Conservation (phyloP, 2,329 filamentous ascomycete species). For the Diaporthe longicolla region DNA sequence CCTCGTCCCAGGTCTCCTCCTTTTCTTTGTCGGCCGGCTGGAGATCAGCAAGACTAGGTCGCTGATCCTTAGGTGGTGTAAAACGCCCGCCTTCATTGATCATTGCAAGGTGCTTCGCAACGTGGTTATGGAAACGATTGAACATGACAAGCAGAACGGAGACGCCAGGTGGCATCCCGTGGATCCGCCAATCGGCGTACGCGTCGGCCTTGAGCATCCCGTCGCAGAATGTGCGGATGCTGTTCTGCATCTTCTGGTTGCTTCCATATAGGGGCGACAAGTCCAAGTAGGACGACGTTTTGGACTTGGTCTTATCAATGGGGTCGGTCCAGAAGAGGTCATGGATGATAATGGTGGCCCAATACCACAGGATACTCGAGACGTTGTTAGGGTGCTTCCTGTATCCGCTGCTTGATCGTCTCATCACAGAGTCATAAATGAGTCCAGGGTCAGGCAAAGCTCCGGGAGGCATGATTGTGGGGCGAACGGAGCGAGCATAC, state of each 20-base stretch:
- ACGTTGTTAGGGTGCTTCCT: conserved; percentile 78
- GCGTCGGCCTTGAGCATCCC: conserved; percentile 80
- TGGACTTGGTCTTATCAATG: conserved; percentile 70
- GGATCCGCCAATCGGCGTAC: conserved; percentile 78
- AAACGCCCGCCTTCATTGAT: conserved; percentile 91
- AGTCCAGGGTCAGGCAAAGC: conserved; percentile 76
- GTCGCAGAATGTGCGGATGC: conserved; percentile 77
- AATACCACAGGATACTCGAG: conserved; percentile 80
- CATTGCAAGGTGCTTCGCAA: conserved; percentile 82
- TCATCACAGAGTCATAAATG: conserved; percentile 76
- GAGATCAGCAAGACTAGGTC: conserved; percentile 7
- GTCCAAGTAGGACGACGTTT: conserved; percentile 81
- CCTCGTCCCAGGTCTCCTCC: conserved; percentile 54
- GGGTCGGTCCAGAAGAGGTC: conserved; percentile 79
- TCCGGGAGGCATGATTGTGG: conserved; percentile 70
- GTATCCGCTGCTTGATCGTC: conserved; percentile 58
- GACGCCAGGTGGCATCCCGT: conserved; percentile 80
- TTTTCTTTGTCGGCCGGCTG: conserved; percentile 42
- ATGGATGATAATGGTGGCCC: conserved; percentile 81
- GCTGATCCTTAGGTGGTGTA: conserved; percentile 67
- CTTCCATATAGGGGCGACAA: conserved; percentile 80
- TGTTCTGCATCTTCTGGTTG: conserved; percentile 75
- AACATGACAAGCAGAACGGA: conserved; percentile 83
- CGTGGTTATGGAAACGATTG: conserved; percentile 89
- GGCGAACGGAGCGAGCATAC: conserved; percentile 76